Evolutionary conservation across 2,329 filamentous ascomycete genomes (phyloP).

Genomic region (Aspergillus tanneri): DNA sequence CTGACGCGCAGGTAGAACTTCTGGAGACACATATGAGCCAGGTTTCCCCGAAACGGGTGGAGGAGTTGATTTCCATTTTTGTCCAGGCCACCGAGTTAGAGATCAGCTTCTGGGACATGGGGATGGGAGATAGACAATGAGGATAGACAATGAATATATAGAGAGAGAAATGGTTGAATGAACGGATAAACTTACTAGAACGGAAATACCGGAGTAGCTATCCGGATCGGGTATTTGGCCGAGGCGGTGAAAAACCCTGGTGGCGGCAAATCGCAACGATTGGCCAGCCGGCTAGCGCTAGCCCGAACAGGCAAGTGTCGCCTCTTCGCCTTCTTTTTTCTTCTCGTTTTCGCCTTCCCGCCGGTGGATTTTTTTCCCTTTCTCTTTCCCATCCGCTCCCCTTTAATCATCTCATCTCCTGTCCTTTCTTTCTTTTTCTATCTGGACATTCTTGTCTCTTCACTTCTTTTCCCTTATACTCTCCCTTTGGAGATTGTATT

Average conservation of each 20-base stretch:
- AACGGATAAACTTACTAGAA: background rate
- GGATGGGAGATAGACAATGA: constrained; percentile 35
- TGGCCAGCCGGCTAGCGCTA: background rate
- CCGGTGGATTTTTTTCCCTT: constrained; percentile 23
- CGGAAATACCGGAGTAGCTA: background rate
- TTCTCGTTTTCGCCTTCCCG: constrained; percentile 24
- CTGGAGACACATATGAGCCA: constrained; percentile 72
- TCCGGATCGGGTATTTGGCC: background rate
- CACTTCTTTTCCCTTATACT: constrained; percentile 7
- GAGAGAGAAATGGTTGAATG: background rate
- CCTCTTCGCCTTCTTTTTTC: constrained; percentile 24
- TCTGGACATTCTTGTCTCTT: constrained; percentile 5
- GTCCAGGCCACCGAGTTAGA: constrained; percentile 81
- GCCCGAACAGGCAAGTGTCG: constrained; percentile 30
- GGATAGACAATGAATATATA: constrained; percentile 5
- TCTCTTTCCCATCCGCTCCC: constrained; percentile 27
- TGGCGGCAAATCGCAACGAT: background rate
- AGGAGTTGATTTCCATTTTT: constrained; percentile 81
- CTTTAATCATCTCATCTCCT: constrained; percentile 17
- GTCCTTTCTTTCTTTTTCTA: constrained; percentile 17
- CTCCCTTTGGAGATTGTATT: constrained; percentile 1
- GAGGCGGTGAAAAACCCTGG: background rate
- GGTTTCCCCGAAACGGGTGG: constrained; percentile 72
- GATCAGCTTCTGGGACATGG: constrained; percentile 74
- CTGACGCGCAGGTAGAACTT: constrained; percentile 53